Conservation (phyloP, 2,329 filamentous ascomycete species). For the Trichoderma atrobrunneum region DNA sequence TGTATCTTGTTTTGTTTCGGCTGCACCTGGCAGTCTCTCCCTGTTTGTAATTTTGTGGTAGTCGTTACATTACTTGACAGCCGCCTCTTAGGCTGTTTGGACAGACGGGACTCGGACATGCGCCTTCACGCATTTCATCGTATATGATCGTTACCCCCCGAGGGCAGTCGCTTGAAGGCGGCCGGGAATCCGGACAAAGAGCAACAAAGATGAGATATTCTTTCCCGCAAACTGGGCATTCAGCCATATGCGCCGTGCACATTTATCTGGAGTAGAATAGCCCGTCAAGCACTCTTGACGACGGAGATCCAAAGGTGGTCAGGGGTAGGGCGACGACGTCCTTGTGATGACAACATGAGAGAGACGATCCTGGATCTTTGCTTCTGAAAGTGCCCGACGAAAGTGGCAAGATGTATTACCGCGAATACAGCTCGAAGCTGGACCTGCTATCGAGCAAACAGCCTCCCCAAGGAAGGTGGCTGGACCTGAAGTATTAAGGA, state of each 20-base stretch:
- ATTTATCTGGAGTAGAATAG: slow-evolving; percentile 45
- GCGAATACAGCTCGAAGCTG: slow-evolving; percentile 1
- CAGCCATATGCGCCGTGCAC: slow-evolving; percentile 56
- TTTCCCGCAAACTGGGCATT: slow-evolving; percentile 60
- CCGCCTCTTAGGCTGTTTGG: slow-evolving; percentile 57
- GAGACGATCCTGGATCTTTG: slow-evolving; percentile 23
- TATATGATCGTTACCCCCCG: slow-evolving; percentile 38
- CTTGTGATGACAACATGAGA: slow-evolving; percentile 20
- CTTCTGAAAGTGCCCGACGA: background rate
- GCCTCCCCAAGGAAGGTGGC: background rate
- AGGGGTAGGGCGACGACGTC: slow-evolving; percentile 18
- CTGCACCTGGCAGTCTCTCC: background rate
- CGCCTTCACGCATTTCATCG: slow-evolving; percentile 50
- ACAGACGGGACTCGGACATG: slow-evolving; percentile 58
- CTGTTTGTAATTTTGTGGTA: background rate
- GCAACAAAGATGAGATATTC: slow-evolving; percentile 57
- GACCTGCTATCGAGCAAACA: background rate
- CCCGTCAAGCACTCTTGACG: slow-evolving; percentile 23
- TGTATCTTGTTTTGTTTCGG: slow-evolving; percentile 8
- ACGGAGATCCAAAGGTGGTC: slow-evolving; percentile 20
- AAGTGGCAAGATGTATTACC: background rate
- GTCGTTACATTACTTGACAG: slow-evolving; percentile 51
- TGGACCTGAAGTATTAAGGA: slow-evolving; percentile 8
- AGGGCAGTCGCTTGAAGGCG: slow-evolving; percentile 49
- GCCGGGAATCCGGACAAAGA: slow-evolving; percentile 53